Evolutionary conservation across 352 stramenopile genomes (phyloP).

Genomic region (Phytopythium kandeliae): DNA sequence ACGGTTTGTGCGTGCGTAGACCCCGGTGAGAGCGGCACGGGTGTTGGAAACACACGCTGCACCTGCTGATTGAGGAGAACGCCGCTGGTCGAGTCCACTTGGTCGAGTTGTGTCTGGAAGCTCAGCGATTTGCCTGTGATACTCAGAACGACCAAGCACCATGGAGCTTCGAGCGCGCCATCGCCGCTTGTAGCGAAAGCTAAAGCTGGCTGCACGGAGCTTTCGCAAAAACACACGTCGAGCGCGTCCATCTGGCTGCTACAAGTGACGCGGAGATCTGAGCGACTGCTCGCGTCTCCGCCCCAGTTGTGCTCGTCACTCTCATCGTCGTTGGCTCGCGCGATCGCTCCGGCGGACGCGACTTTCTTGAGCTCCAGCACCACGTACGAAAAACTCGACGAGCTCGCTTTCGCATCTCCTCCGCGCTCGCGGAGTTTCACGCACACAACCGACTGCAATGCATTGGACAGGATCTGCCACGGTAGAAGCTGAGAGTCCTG

Average conservation of each 20-base stretch:
- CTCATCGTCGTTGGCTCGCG: not conserved
- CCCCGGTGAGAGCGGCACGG: slow-evolving; percentile 21
- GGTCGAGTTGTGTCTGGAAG: slow-evolving; percentile 34
- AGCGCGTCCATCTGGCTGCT: slow-evolving; percentile 42
- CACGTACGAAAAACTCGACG: slow-evolving; percentile 29
- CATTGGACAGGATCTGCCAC: slow-evolving; percentile 37
- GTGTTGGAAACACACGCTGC: slow-evolving; percentile 48
- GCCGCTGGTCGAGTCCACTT: slow-evolving; percentile 11
- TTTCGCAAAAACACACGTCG: slow-evolving; percentile 50
- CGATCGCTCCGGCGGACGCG: not conserved
- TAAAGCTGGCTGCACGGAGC: not conserved
- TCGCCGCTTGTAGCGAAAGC: not conserved
- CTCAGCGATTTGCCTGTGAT: slow-evolving; percentile 42
- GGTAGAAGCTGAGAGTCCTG: slow-evolving; percentile 38
- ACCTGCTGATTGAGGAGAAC: slow-evolving; percentile 36
- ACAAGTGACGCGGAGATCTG: slow-evolving; percentile 13
- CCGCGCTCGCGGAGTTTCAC: slow-evolving; percentile 40
- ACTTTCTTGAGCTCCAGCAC: slow-evolving; percentile 26
- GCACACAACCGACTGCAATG: slow-evolving; percentile 35
- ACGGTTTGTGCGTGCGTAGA: slow-evolving; percentile 24
- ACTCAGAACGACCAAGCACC: slow-evolving; percentile 46
- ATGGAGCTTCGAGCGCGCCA: slow-evolving; percentile 13
- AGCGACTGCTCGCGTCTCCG: not conserved
- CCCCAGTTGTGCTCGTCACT: slow-evolving; percentile 4
- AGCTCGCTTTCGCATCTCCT: slow-evolving; percentile 4